Evolutionary conservation across 805 yeast genomes (phyloP).

Genomic region (Cyberlindnera maclurae): DNA sequence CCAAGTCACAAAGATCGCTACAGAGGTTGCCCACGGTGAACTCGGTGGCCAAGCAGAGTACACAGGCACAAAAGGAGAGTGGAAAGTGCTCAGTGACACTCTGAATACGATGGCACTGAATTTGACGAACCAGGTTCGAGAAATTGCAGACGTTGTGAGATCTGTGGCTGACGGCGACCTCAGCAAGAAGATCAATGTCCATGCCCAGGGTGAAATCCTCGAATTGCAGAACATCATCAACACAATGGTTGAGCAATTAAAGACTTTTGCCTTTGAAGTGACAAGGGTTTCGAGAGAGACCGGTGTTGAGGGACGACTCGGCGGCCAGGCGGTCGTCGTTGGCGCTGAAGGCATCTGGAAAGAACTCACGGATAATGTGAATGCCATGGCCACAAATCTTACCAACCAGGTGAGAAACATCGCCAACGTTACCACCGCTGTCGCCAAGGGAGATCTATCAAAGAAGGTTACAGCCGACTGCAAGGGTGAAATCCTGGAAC

Average conservation of each 20-base stretch:
- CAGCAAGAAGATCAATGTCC: conserved; percentile 76
- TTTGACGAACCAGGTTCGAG: conserved; percentile 80
- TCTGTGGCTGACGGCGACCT: conserved; percentile 90
- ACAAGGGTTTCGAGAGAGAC: conserved; percentile 85
- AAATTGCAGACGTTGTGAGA: conserved; percentile 84
- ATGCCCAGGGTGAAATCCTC: conserved; percentile 83
- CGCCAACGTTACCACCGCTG: conserved; percentile 81
- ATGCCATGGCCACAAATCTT: conserved; percentile 83
- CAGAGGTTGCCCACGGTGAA: conserved; percentile 86
- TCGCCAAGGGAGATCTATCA: conserved; percentile 81
- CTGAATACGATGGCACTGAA: conserved; percentile 86
- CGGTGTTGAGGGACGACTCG: conserved; percentile 81
- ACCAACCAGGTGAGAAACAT: conserved; percentile 86
- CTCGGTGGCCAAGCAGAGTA: conserved; percentile 85
- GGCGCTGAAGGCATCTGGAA: conserved; percentile 87
- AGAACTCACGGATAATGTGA: conserved; percentile 81
- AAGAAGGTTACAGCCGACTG: conserved; percentile 86
- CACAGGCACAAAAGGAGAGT: conserved; percentile 80
- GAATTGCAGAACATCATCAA: conserved; percentile 81
- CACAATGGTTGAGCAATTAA: conserved; percentile 82
- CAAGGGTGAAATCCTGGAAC: conserved; percentile 81
- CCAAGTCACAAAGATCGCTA: conserved; percentile 72
- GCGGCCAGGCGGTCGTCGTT: conserved; percentile 80
- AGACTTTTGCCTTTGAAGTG: conserved; percentile 84
- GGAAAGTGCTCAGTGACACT: conserved; percentile 79